phyloP scores from a whole-genome alignment of 331 rosid genomes.

The Quercus lobata region DNA sequence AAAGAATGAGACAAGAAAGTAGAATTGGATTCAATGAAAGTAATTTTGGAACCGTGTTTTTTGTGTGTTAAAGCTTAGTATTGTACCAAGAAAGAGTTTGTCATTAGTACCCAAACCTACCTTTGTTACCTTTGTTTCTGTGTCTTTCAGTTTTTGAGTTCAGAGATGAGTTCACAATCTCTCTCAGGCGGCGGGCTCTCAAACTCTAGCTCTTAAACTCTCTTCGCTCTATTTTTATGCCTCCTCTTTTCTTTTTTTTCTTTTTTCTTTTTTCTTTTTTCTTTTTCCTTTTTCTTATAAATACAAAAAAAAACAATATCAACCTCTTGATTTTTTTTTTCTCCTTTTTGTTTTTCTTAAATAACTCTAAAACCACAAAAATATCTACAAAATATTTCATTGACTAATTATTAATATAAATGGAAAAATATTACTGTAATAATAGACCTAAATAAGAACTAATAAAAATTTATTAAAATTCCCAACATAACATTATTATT shows the following conservation, averaged over 20 bases:
- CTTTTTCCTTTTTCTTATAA: background rate
- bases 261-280: background rate
- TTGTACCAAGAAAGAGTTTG: background rate
- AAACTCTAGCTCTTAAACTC: background rate
- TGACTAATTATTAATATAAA: too few species aligned
- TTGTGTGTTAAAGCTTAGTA: too few species aligned
- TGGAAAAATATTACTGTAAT: too few species aligned
- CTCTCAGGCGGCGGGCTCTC: conserved; percentile 67
- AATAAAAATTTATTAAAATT: too few species aligned
- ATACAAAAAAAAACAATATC: background rate
- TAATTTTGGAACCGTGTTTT: background rate
- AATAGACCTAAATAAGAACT: too few species aligned
- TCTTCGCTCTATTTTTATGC: background rate
- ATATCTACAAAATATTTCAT: too few species aligned
- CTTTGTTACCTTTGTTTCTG: background rate
- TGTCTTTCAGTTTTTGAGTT: too few species aligned
- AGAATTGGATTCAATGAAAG: background rate
- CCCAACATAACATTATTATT: fast-evolving
- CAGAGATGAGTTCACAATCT: too few species aligned
- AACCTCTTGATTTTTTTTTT: too few species aligned
- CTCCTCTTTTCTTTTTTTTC: background rate
- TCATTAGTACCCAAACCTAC: background rate
- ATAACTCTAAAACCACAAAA: too few species aligned
- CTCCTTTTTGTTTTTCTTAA: too few species aligned
- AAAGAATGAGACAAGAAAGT: background rate